These are phyloP conservation scores for Pyricularia grisea DNA, from an alignment of 2,329 filamentous ascomycete species.

Conservation along the genomic window DNA sequence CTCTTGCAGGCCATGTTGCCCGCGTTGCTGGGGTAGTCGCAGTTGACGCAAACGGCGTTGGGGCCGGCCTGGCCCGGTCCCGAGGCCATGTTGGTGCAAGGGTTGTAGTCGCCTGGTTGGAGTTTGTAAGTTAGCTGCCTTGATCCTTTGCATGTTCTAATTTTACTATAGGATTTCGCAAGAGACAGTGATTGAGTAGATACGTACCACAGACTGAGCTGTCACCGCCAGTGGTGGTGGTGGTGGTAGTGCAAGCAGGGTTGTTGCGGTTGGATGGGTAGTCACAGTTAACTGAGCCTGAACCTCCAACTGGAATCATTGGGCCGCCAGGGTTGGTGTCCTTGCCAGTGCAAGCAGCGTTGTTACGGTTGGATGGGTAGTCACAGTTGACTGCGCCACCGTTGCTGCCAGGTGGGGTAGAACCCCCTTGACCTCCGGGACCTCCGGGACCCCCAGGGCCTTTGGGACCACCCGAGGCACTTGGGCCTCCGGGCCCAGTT, in stretches of 20 bases:
- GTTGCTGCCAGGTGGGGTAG: background rate
- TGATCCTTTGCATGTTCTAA: background rate
- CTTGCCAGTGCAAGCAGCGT: background rate
- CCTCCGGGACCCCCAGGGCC: background rate
- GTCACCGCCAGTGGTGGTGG: background rate
- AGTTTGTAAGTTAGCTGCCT: background rate
- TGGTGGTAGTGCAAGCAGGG: background rate
- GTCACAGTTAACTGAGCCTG: background rate
- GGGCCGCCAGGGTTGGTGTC: background rate
- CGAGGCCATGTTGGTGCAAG: background rate
- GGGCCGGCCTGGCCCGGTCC: background rate
- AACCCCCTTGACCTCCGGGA: background rate
- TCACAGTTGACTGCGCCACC: background rate
- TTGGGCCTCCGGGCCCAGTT: no score
- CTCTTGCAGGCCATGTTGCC: background rate
- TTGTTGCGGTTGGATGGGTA: slow-evolving; percentile 1
- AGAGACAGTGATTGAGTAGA: background rate
- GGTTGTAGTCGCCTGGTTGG: background rate
- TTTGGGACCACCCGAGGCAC: no score
- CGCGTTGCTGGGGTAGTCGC: slow-evolving; percentile 4
- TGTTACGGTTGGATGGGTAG: slow-evolving; percentile 1
- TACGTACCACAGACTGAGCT: background rate
- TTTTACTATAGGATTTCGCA: background rate
- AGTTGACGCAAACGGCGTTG: background rate
- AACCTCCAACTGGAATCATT: no score